phyloP scores from a whole-genome alignment of 441 rosid species.

The Adansonia madagascariensis region DNA sequence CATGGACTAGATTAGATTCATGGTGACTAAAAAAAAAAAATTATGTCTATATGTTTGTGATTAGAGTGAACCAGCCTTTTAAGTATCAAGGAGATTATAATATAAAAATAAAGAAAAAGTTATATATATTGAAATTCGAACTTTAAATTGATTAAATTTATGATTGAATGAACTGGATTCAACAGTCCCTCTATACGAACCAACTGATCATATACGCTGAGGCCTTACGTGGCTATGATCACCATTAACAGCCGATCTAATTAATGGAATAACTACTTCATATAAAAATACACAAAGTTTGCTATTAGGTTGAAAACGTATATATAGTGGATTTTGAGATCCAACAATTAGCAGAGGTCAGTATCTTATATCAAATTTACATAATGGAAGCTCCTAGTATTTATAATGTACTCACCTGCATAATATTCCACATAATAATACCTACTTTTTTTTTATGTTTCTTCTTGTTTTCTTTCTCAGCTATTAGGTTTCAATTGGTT shows the following conservation, averaged over 20 bases:
- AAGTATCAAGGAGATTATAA: background rate
- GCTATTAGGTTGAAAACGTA: slow-evolving; percentile 31
- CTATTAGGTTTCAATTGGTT: slow-evolving; percentile 16
- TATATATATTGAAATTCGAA: background rate
- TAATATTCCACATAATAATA: background rate
- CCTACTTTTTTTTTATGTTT: slow-evolving; percentile 11
- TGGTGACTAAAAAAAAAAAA: too few species aligned
- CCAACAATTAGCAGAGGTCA: background rate
- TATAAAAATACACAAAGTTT: slow-evolving; percentile 26
- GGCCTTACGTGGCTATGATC: background rate
- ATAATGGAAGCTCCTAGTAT: slow-evolving; percentile 13
- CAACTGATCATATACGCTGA: background rate
- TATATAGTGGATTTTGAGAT: slow-evolving; percentile 13
- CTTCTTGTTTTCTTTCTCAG: slow-evolving; percentile 12
- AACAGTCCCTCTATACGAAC: background rate
- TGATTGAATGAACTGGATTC: too few species aligned
- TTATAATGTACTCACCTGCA: slow-evolving; percentile 18
- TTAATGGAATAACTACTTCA: slow-evolving; percentile 28
- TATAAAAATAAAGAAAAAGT: background rate
- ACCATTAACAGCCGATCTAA: slow-evolving; percentile 12
- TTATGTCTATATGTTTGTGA: too few species aligned
- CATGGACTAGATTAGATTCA: too few species aligned
- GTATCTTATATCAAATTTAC: slow-evolving; percentile 15
- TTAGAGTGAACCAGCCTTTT: too few species aligned
- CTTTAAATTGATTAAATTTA: too few species aligned